phyloP scores from a whole-genome alignment of 805 yeast species.

The Sugiyamaella qingdaonensis region DNA sequence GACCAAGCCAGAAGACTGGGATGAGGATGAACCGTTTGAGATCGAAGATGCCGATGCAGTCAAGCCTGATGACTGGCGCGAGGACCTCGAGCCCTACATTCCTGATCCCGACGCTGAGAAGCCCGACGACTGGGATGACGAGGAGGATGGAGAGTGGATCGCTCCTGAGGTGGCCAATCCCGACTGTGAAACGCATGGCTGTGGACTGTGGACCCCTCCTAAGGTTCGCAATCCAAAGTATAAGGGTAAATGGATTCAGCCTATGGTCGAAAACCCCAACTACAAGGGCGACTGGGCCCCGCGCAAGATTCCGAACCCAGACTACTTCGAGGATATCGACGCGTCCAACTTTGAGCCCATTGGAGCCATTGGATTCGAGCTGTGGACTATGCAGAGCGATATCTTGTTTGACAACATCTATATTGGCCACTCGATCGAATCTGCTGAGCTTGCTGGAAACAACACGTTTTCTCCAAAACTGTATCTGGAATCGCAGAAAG shows the following conservation, averaged over 20 bases:
- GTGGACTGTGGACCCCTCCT: slow-evolving; percentile 80
- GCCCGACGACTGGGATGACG: slow-evolving; percentile 86
- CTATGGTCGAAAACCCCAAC: slow-evolving; percentile 64
- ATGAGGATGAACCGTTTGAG: slow-evolving; percentile 58
- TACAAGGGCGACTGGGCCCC: slow-evolving; percentile 81
- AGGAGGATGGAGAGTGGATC: slow-evolving; percentile 82
- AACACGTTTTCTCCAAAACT: slow-evolving; percentile 51
- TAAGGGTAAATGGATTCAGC: slow-evolving; percentile 76
- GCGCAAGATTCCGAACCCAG: slow-evolving; percentile 61
- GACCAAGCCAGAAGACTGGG: slow-evolving; percentile 80
- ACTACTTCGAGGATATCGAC: slow-evolving; percentile 51
- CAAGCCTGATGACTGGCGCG: slow-evolving; percentile 82
- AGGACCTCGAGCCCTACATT: slow-evolving; percentile 51
- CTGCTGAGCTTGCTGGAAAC: slow-evolving; percentile 83
- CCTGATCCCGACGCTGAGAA: slow-evolving; percentile 61
- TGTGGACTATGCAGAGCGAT: slow-evolving; percentile 80
- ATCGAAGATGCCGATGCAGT: slow-evolving; percentile 64
- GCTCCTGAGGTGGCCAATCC: slow-evolving; percentile 74
- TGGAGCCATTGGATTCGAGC: slow-evolving; percentile 81
- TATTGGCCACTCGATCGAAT: slow-evolving; percentile 75
- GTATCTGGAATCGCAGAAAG: slow-evolving; percentile 29
- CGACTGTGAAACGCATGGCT: slow-evolving; percentile 51
- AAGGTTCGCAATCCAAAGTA: slow-evolving; percentile 61
- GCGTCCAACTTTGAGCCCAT: slow-evolving; percentile 64
- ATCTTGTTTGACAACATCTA: slow-evolving; percentile 80